Base-by-base conservation (phyloP, 305 asterid genomes). In the Fraxinus dipetala region DNA sequence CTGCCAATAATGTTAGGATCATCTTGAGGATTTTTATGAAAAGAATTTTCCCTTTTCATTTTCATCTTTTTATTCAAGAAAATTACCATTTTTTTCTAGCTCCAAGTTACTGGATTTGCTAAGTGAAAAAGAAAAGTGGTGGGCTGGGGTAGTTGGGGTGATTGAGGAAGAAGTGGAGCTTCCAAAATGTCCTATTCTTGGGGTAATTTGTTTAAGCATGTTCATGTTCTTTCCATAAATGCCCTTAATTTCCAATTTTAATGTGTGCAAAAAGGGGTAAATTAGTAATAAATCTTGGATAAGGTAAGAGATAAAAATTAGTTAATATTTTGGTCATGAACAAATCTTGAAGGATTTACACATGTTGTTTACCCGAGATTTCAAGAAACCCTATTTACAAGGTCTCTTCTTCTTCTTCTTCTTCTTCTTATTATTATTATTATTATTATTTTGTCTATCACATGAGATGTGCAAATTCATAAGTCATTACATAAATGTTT, bases 131-230 rank as follows among this genome's bases (percentile, higher is more conserved):
- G 81, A 31, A 51, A 61, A 78, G 80, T 75, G 81, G 82, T 73
- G 30, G 63, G 6, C 59, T 5, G 63, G 24, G 72, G 40, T 31
- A 73, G 87, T 73, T 79, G 82, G 84, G 84, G 63, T 56, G 79
- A 74, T 20, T 56, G 79, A 81, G 79, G 87, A 77, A 80, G 84
- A 48, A 79, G 78, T 75, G 82, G 86, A 84, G 40, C 65, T 77
- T 75, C 77, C 78, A 81, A 83, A 28, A 59, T 65, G 84, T 86
- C 87, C 86, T 83, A 79, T 63, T 88, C 75, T 88, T 78, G 75
- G 84, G 83, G 56, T 38, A 61, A 82, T 79, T 82, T 5, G 83
- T 79, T 79, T 24, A 10, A 40, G n/a, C 28, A 0, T 59, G 32
- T 72, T 38, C 31, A 28, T 20, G 14, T 48, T 43, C 3, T 69